phyloP scores from a whole-genome alignment of 75 land plant genomes.

The Isoetes taiwanensis region DNA sequence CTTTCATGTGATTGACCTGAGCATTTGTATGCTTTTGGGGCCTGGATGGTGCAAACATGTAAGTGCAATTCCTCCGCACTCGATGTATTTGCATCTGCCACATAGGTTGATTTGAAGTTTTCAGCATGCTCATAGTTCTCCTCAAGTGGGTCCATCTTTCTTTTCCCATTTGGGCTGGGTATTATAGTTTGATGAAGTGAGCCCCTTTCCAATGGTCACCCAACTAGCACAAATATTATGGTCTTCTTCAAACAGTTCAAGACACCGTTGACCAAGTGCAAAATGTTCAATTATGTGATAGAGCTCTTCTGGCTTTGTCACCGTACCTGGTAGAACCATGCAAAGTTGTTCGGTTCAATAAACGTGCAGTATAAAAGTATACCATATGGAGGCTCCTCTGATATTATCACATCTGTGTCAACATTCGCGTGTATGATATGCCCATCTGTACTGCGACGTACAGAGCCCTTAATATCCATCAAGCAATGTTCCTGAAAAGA shows the following conservation, averaged over 20 bases:
- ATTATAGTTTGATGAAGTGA: conserved; percentile 88
- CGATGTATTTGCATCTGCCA: too few relatives aligned
- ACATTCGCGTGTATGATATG: conserved; percentile 99
- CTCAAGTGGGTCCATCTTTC: too few relatives aligned
- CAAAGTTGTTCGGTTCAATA: too few relatives aligned
- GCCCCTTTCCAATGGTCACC: conserved; percentile 85
- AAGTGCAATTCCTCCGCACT: too few relatives aligned
- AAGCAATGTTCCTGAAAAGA: conserved; percentile 99
- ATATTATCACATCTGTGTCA: conserved; percentile 94
- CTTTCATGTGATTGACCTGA: too few relatives aligned
- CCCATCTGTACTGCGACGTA: conserved; percentile 94
- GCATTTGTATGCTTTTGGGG: too few relatives aligned
- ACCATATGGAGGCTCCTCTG: conserved; percentile 96
- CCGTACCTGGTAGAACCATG: too few relatives aligned
- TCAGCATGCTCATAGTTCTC: too few relatives aligned
- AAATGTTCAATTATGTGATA: conserved; percentile 96
- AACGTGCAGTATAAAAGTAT: conserved; percentile 8
- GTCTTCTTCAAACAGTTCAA: conserved; percentile 97
- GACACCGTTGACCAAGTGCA: conserved; percentile 79
- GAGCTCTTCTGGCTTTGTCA: conserved; percentile 94
- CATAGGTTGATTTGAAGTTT: too few relatives aligned
- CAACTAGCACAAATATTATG: conserved; percentile 96
- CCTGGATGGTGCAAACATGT: too few relatives aligned
- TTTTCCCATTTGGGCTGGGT: too few relatives aligned
- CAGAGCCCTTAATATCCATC: conserved; percentile 99